Percentiles rank a stretch among this genome's conserved stretches.
Conservation (phyloP, 176 grass and related monocot genomes). For the Hyparrhenia diplandra region DNA sequence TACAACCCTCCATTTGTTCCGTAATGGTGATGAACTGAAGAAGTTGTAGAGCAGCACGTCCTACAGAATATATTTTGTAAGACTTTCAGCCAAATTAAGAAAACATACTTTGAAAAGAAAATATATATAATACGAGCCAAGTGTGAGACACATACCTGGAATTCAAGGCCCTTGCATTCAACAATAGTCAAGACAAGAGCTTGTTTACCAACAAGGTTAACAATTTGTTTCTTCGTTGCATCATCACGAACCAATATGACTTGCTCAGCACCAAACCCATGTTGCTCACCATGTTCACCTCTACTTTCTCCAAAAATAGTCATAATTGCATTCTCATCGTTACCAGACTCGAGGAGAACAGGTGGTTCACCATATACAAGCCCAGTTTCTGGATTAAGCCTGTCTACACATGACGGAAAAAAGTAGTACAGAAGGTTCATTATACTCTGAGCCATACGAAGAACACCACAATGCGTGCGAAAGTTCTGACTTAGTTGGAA, state of each 20-base stretch:
- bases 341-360: slow-evolving; percentile 65
- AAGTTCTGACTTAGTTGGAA: slow-evolving; percentile 90
- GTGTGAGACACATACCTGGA: slow-evolving; percentile 55
- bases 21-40: slow-evolving; percentile 63
- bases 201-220: slow-evolving; percentile 59
- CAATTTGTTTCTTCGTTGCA: slow-evolving; percentile 63
- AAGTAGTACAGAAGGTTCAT: slow-evolving; percentile 74
- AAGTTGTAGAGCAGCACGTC: slow-evolving; percentile 90
- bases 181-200: slow-evolving; percentile 84
- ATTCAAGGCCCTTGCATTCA: slow-evolving; percentile 94
- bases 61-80: slow-evolving; percentile 39
- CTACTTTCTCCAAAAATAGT: slow-evolving; percentile 73
- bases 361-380: slow-evolving; percentile 84
- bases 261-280: slow-evolving; percentile 90
- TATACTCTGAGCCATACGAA: slow-evolving; percentile 75
- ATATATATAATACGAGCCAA: neutral
- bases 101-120: neutral
- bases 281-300: neutral
- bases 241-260: slow-evolving; percentile 79
- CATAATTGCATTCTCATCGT: slow-evolving; percentile 75
- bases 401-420: slow-evolving; percentile 71
- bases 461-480: slow-evolving; percentile 69
- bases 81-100: too few relatives aligned
- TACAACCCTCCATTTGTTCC: slow-evolving; percentile 77
- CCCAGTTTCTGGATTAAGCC: slow-evolving; percentile 66